phyloP scores from a whole-genome alignment of 192 early-diverging fungal genomes.

The Dimargaris cristalligena region DNA sequence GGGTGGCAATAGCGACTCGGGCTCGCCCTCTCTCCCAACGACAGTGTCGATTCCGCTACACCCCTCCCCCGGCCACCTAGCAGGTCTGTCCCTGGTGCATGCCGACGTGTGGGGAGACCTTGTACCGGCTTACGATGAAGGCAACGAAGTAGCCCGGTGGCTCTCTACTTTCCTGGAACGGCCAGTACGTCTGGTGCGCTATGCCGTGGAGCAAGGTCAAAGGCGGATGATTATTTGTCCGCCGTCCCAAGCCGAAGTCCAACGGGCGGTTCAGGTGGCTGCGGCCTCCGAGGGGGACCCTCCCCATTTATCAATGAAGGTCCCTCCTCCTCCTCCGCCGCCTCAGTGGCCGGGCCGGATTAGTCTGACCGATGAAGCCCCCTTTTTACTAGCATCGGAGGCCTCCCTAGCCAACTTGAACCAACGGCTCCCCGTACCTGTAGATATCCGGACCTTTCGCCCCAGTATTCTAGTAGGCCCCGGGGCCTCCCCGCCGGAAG shows the following conservation, averaged over 20 bases:
- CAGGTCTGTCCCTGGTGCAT: not conserved
- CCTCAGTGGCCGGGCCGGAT: conserved; percentile 20
- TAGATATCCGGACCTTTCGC: conserved; percentile 37
- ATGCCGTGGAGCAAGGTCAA: too few relatives aligned
- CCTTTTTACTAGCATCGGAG: conserved; percentile 35
- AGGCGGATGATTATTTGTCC: too few relatives aligned
- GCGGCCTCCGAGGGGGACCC: not conserved
- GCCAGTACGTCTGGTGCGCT: not conserved
- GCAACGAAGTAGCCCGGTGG: conserved; percentile 5
- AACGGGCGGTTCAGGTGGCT: not conserved
- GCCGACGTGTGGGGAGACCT: not conserved
- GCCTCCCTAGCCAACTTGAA: conserved; percentile 38
- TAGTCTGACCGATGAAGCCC: conserved; percentile 48
- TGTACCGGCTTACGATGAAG: not conserved
- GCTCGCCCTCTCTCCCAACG: too few relatives aligned
- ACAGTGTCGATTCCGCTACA: too few relatives aligned
- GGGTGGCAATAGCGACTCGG: not conserved
- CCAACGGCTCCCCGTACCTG: conserved; percentile 18
- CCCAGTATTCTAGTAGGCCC: conserved; percentile 43
- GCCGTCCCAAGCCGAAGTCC: too few relatives aligned
- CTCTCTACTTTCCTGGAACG: not conserved
- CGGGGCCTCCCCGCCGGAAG: conserved; percentile 23
- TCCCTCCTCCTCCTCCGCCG: not conserved
- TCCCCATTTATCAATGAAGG: not conserved
- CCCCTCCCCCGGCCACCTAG: not conserved